Conservation (phyloP, 352 stramenopile species). For the Blastocystis sp. region DNA sequence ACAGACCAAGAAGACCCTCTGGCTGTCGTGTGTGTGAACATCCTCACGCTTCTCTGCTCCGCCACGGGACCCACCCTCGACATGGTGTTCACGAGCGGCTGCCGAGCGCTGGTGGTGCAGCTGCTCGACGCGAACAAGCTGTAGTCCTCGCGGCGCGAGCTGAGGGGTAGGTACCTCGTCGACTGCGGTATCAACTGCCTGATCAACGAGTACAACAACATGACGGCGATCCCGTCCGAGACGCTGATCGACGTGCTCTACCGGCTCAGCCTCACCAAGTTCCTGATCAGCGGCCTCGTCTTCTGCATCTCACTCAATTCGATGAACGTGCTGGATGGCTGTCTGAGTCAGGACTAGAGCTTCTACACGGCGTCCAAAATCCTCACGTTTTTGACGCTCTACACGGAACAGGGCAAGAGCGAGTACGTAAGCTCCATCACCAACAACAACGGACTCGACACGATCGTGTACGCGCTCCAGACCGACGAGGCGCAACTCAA, state of each 20-base stretch:
- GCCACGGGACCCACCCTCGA: background rate
- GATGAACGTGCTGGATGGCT: background rate
- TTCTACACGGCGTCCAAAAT: slow-evolving; percentile 16
- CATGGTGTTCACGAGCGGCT: slow-evolving; percentile 32
- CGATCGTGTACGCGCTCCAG: background rate
- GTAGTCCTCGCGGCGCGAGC: background rate
- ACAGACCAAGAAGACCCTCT: too few relatives aligned
- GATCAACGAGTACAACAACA: slow-evolving; percentile 38
- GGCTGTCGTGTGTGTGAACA: background rate
- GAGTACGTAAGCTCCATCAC: slow-evolving; percentile 21
- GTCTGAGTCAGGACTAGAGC: background rate
- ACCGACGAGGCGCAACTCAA: background rate
- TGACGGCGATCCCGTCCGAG: background rate
- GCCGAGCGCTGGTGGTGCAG: background rate
- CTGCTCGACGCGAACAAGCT: slow-evolving; percentile 19
- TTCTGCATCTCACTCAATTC: slow-evolving; percentile 7
- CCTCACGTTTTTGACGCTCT: slow-evolving; percentile 12
- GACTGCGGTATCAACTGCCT: slow-evolving; percentile 20
- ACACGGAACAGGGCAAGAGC: background rate
- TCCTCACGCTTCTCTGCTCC: slow-evolving; percentile 6
- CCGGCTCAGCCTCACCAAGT: background rate
- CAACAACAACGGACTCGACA: slow-evolving; percentile 6
- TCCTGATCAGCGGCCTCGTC: slow-evolving; percentile 7
- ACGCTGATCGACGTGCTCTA: slow-evolving; percentile 40
- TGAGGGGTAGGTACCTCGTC: background rate